phyloP scores from a whole-genome alignment of 768 basidiomycete species.

The Hygrophoropsis aurantiaca region DNA sequence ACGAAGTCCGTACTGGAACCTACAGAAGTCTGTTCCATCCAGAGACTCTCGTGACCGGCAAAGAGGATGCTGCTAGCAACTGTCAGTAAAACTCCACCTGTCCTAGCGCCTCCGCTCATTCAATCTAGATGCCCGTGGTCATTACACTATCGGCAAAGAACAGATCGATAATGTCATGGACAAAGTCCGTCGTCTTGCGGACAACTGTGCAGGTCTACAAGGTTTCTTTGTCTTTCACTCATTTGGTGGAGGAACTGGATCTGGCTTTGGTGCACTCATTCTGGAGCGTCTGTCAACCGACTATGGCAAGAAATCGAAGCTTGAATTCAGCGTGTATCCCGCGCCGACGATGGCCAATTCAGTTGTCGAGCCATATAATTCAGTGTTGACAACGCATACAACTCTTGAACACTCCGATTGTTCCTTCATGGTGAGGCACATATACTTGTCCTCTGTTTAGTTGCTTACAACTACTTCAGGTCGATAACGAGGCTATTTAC shows the following conservation, averaged over 20 bases:
- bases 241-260: conserved; percentile 98
- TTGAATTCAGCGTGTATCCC: conserved; percentile 97
- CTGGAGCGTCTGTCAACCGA: conserved; percentile 95
- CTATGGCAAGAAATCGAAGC: conserved; percentile 98
- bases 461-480: conserved; percentile 32
- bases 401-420: conserved; percentile 99
- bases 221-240: conserved; percentile 99
- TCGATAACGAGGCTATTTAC: conserved; percentile 83
- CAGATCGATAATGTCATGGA: conserved; percentile 96
- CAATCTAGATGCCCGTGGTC: conserved; percentile 85
- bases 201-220: conserved; percentile 95
- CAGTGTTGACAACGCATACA: conserved; percentile 94
- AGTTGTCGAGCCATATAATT: conserved; percentile 98
- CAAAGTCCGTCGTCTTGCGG: conserved; percentile 89
- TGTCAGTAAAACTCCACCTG: conserved; percentile 48
- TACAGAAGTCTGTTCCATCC: conserved; percentile 99
- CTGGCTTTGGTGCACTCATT: conserved; percentile 95
- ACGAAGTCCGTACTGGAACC: conserved; percentile 93
- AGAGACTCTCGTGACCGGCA: conserved; percentile 96
- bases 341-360: conserved; percentile 92
- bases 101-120: conserved; percentile 6
- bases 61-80: conserved; percentile 99
- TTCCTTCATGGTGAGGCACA: conserved; percentile 85
- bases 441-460: conserved; percentile 7
- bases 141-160: conserved; percentile 98